Base-by-base conservation (phyloP, 148 eudicot genomes). In the Chenopodium berlandieri region DNA sequence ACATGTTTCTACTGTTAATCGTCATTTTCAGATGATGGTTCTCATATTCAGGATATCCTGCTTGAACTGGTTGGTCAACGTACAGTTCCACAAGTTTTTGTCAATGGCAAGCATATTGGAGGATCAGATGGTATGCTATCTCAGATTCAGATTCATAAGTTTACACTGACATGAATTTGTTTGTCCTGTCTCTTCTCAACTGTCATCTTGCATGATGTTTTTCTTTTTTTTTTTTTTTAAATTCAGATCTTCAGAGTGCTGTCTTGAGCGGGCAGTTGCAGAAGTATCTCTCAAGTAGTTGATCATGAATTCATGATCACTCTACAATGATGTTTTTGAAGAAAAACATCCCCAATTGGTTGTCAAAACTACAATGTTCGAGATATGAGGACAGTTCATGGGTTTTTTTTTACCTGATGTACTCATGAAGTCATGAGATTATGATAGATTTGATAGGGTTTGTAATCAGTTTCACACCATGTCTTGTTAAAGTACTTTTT, bases 61-160 rank as follows among this genome's bases (percentile, higher is more conserved):
- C 90, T 96, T 83, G 95, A 96, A 58, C 84, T 91, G 86, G 94
- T 92, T 44, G 99, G 99, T 48, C 92, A 92, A 31, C 92, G 92
- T 63, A 96, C 99, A 69, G 99, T 96, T 83, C 99, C 99, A 30
- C 99, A 96, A 88, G 91, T 96, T 62, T 96, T 96, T 88, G 94
- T 96, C 50, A 96, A 96, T 75, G 99, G 99, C 72, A 92, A 96
- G 84, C 99, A 96, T 88, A 88, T 96, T 71, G 99, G 98, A 84
- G 99, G 99, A 72, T 91, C 90, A 78, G 99, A 94, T 87, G 99
- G 99, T 94, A 79, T 56, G 92, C 74, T 72, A 71, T 63, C 58
- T 81, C 34, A 76, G 27, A 5, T 69, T 25, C 47, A 56, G 3
- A 30, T 22, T 48, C 67, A n/a, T 48, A 58, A 34, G 47, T 50